Evolutionary conservation across 2,329 filamentous ascomycete species (phyloP).

Genomic region (Colletotrichum sp.): DNA sequence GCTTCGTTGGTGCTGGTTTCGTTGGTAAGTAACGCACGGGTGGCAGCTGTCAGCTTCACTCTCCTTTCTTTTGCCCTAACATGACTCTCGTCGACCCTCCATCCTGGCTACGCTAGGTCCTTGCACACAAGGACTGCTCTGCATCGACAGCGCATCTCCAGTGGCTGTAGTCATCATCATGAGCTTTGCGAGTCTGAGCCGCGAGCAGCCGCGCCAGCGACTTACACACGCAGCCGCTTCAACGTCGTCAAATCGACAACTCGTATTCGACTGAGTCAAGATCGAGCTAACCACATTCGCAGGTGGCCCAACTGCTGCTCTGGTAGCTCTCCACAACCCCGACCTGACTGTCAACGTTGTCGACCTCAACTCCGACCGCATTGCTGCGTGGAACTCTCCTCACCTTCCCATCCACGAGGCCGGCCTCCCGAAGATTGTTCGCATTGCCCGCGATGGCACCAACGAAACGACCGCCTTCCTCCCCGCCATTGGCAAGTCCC

Average conservation of each 20-base stretch:
- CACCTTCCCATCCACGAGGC: conserved; percentile 80
- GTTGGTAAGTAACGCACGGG: conserved; percentile 63
- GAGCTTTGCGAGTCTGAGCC: neutral
- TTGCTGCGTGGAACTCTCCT: conserved; percentile 75
- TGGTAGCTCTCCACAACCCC: conserved; percentile 77
- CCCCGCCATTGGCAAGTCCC: conserved; percentile 38
- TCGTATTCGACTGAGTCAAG: neutral
- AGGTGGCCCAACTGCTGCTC: conserved; percentile 78
- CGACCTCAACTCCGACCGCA: conserved; percentile 69
- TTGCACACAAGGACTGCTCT: neutral
- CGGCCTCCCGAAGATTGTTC: conserved; percentile 71
- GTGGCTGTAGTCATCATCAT: neutral
- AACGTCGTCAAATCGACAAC: neutral
- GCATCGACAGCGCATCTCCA: neutral
- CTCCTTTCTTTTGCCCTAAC: neutral
- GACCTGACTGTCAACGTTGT: conserved; percentile 76
- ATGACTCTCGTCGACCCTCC: neutral
- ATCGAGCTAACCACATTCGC: neutral
- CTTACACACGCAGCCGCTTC: neutral
- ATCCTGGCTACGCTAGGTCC: neutral
- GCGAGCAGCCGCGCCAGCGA: neutral
- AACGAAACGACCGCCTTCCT: conserved; percentile 45
- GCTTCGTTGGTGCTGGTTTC: conserved; percentile 78
- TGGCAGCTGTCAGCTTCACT: neutral
- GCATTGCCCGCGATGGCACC: conserved; percentile 65